These are phyloP conservation scores for Neurospora cerealis DNA, from an alignment of 495 filamentous ascomycete genomes.

Conservation along the genomic window DNA sequence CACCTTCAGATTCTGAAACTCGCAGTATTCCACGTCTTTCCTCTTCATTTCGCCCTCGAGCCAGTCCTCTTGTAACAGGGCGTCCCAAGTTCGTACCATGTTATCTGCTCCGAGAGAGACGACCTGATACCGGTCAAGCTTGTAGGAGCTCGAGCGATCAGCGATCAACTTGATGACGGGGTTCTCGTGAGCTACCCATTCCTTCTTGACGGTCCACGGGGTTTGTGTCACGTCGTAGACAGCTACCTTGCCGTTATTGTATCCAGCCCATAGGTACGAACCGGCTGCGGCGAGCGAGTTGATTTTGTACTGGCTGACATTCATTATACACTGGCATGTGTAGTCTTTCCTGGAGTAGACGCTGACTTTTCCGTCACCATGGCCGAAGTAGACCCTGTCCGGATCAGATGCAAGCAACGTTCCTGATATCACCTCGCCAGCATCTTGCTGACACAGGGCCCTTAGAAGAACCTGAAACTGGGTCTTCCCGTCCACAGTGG, in stretches of 20 bases:
- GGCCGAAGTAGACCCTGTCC: slow-evolving; percentile 80
- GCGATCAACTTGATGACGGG: slow-evolving; percentile 67
- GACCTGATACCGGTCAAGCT: slow-evolving; percentile 74
- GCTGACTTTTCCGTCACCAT: slow-evolving; percentile 87
- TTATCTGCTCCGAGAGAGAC: slow-evolving; percentile 86
- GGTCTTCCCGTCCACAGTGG: slow-evolving; percentile 50
- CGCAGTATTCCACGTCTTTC: slow-evolving; percentile 71
- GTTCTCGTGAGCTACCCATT: slow-evolving; percentile 84
- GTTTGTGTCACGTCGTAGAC: slow-evolving; percentile 76
- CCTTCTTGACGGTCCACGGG: slow-evolving; percentile 86
- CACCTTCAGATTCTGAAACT: slow-evolving; percentile 68
- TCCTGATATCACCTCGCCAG: slow-evolving; percentile 84
- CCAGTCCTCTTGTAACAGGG: slow-evolving; percentile 89
- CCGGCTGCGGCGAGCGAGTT: slow-evolving; percentile 79
- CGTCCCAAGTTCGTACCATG: slow-evolving; percentile 80
- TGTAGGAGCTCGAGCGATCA: slow-evolving; percentile 79
- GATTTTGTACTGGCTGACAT: slow-evolving; percentile 89
- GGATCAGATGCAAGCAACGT: slow-evolving; percentile 63
- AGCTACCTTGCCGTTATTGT: slow-evolving; percentile 90
- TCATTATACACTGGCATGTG: slow-evolving; percentile 64
- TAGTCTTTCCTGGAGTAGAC: slow-evolving; percentile 74
- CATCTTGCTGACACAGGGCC: slow-evolving; percentile 52
- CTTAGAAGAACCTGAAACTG: slow-evolving; percentile 63
- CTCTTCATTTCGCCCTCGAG: slow-evolving; percentile 79
- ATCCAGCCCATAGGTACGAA: slow-evolving; percentile 83